Evolutionary conservation across 371 early-diverging fungal species (phyloP).

Genomic region (Mortierella sp.): DNA sequence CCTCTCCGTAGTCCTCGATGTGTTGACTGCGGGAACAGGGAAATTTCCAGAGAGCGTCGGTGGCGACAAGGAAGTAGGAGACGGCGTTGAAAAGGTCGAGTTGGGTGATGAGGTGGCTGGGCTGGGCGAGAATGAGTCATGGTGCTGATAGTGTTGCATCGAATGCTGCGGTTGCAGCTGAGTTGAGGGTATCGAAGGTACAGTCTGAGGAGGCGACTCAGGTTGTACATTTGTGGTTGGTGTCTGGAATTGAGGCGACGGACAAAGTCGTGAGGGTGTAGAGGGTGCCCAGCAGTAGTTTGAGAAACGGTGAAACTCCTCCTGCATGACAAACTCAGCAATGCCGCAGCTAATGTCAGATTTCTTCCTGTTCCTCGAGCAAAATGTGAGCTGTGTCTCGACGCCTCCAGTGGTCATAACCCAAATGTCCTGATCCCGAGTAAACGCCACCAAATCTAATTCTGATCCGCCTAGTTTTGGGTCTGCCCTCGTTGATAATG

Average conservation of each 20-base stretch:
- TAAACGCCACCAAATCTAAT: slow-evolving; percentile 70
- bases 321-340: slow-evolving; percentile 86
- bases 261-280: not conserved
- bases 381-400: slow-evolving; percentile 77
- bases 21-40: slow-evolving; percentile 17
- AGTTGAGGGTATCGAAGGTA: slow-evolving; percentile 4
- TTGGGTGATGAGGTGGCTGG: slow-evolving; percentile 1
- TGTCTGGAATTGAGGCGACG: not conserved
- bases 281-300: slow-evolving; percentile 78
- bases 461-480: slow-evolving; percentile 74
- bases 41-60: slow-evolving; percentile 9
- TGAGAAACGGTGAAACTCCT: slow-evolving; percentile 82
- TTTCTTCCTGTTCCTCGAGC: slow-evolving; percentile 57
- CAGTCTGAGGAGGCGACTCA: not conserved
- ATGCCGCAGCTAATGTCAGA: slow-evolving; percentile 71
- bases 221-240: slow-evolving; percentile 1
- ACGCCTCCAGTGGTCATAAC: slow-evolving; percentile 68
- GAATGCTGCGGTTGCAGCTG: slow-evolving; percentile 3
- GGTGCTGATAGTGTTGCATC: not conserved
- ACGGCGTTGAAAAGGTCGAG: slow-evolving; percentile 11
- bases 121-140: slow-evolving; percentile 5
- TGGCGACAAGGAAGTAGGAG: slow-evolving; percentile 13
- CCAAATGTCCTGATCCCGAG: slow-evolving; percentile 78
- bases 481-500: slow-evolving; percentile 61
- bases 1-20: slow-evolving; percentile 47